Conservation (phyloP, 192 early-diverging fungal genomes). For the Tieghemiomyces parasiticus region DNA sequence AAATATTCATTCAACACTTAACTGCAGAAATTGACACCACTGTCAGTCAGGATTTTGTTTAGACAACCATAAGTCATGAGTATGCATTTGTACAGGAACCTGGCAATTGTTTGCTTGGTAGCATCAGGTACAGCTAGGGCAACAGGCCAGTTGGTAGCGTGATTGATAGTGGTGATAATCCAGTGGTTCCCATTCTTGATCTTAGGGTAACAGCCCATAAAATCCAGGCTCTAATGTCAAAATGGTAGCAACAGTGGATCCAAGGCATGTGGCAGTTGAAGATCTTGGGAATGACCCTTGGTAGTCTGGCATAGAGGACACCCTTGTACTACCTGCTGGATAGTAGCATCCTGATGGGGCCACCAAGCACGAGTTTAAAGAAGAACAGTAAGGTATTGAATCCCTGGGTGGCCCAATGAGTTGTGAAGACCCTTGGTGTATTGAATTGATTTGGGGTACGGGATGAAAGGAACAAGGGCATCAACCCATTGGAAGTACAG, state of each 20-base stretch:
- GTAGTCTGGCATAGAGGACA: neutral
- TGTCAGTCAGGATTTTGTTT: conserved; percentile 3
- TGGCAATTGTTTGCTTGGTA: conserved; percentile 5
- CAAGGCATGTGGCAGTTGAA: no score
- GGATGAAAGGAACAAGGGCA: no score
- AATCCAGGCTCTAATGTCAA: conserved; percentile 6
- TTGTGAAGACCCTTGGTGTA: no score
- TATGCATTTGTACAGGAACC: conserved; percentile 9
- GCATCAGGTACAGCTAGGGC: conserved; percentile 9
- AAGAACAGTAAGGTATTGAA: no score
- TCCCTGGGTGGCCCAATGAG: no score
- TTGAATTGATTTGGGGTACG: no score
- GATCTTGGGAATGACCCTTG: no score
- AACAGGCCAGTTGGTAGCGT: conserved; percentile 9
- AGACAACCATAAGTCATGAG: neutral
- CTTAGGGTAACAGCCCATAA: conserved; percentile 8
- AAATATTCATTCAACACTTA: neutral
- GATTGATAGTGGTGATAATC: conserved; percentile 11
- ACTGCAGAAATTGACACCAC: conserved; percentile 4
- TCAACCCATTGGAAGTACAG: no score
- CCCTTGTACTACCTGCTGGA: no score
- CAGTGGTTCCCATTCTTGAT: conserved; percentile 4
- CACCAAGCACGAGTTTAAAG: no score
- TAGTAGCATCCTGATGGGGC: no score
- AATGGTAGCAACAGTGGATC: neutral